Conservation (phyloP, 208 protist species). For the Trypanosoma boissoni region DNA sequence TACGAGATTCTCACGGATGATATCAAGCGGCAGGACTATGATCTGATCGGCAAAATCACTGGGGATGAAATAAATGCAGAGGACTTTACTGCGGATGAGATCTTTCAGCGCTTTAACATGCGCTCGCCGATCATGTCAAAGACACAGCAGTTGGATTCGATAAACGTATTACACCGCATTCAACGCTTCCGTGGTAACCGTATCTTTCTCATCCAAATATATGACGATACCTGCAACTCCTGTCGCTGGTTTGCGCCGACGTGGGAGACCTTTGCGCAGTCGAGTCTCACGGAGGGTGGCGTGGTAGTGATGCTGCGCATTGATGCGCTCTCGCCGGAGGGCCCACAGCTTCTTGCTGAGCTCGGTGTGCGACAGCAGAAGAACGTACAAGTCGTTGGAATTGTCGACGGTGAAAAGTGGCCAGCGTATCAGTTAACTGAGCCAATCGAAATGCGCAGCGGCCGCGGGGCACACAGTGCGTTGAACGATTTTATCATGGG, state of each 20-base stretch:
- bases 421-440: slow-evolving; percentile 38
- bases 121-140: slow-evolving; percentile 76
- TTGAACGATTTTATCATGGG: slow-evolving; percentile 72
- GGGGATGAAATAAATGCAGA: slow-evolving; percentile 53
- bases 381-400: slow-evolving; percentile 37
- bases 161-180: slow-evolving; percentile 42
- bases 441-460: slow-evolving; percentile 32
- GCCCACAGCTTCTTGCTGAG: slow-evolving; percentile 31
- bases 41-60: slow-evolving; percentile 60
- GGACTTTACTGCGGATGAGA: slow-evolving; percentile 45
- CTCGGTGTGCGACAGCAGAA: slow-evolving; percentile 27
- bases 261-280: slow-evolving; percentile 75
- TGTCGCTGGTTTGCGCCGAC: slow-evolving; percentile 54
- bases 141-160: slow-evolving; percentile 43
- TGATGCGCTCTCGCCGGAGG: slow-evolving; percentile 58
- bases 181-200: slow-evolving; percentile 58
- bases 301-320: slow-evolving; percentile 82
- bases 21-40: slow-evolving; percentile 62
- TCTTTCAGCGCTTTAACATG: slow-evolving; percentile 77
- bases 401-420: slow-evolving; percentile 74
- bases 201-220: slow-evolving; percentile 73
- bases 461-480: slow-evolving; percentile 28
- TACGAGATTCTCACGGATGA: slow-evolving; percentile 81
- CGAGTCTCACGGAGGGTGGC: slow-evolving; percentile 46
- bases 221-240: slow-evolving; percentile 57